Percentiles rank a stretch among this genome's conserved stretches.
Conservation (phyloP, 2,329 filamentous ascomycete species). For the Corynespora cassiicola region DNA sequence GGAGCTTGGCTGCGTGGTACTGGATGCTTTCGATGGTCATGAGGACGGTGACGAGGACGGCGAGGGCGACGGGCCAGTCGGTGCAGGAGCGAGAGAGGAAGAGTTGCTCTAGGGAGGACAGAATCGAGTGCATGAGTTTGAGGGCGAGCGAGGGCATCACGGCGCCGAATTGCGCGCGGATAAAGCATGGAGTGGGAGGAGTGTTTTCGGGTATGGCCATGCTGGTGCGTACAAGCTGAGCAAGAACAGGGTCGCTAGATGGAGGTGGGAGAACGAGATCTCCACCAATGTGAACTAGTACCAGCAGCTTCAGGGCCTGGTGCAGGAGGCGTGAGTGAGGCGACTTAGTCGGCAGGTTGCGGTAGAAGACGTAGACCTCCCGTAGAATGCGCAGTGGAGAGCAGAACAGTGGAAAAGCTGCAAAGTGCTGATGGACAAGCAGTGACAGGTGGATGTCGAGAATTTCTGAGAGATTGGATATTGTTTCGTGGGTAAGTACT, state of each 20-base stretch:
- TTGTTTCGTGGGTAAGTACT: slow-evolving; percentile 28
- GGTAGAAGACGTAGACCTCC: slow-evolving; percentile 42
- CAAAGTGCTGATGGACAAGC: slow-evolving; percentile 42
- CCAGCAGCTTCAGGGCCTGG: slow-evolving; percentile 45
- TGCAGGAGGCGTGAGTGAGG: slow-evolving; percentile 31
- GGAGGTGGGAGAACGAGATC: slow-evolving; percentile 39
- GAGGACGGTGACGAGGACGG: slow-evolving; percentile 38
- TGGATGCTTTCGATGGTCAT: slow-evolving; percentile 48
- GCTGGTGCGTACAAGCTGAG: slow-evolving; percentile 24
- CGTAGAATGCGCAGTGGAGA: slow-evolving; percentile 41
- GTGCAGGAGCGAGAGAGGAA: slow-evolving; percentile 33
- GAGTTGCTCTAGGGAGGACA: slow-evolving; percentile 37
- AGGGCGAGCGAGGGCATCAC: slow-evolving; percentile 42
- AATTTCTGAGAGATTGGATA: slow-evolving; percentile 20
- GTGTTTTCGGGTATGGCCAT: slow-evolving; percentile 18
- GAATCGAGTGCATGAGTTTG: slow-evolving; percentile 38
- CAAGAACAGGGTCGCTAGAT: slow-evolving; percentile 16
- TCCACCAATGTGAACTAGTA: slow-evolving; percentile 47
- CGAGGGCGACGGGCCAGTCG: slow-evolving; percentile 42
- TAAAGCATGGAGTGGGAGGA: slow-evolving; percentile 45
- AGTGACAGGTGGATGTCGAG: slow-evolving; percentile 40
- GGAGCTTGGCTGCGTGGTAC: slow-evolving; percentile 44
- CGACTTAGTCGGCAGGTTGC: slow-evolving; percentile 21
- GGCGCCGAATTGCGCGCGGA: slow-evolving; percentile 45
- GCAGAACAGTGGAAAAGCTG: slow-evolving; percentile 40